Evolutionary conservation across 306 rosid genomes (phyloP).

Genomic region (Lagenaria siceraria): DNA sequence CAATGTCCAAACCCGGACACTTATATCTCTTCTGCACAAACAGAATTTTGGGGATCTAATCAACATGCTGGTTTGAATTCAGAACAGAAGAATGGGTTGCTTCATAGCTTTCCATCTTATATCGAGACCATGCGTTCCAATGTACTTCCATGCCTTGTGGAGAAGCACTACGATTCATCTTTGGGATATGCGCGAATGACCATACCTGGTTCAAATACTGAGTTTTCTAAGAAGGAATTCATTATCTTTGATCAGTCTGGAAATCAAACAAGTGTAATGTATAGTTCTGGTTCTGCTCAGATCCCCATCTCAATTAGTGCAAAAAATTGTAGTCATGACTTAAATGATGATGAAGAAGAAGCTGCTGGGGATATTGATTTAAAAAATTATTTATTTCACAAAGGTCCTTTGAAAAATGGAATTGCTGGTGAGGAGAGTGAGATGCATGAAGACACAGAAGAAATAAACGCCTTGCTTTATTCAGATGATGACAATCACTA

Average conservation of each 20-base stretch:
- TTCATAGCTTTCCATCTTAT: conserved; percentile 15
- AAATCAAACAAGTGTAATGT: conserved; percentile 48
- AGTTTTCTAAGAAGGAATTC: conserved; percentile 39
- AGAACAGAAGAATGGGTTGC: conserved; percentile 23
- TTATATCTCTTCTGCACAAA: conserved; percentile 21
- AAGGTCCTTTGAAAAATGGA: conserved; percentile 17
- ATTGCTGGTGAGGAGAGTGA: conserved; percentile 40
- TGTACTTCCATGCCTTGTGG: conserved; percentile 20
- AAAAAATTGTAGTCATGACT: conserved; percentile 17
- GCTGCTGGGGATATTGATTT: conserved; percentile 10
- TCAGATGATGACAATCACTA: conserved; percentile 50
- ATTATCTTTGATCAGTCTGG: conserved; percentile 58
- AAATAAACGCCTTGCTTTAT: conserved; percentile 84
- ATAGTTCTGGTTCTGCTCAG: conserved; percentile 31
- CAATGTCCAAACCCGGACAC: conserved; percentile 16
- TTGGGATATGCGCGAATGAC: conserved; percentile 10
- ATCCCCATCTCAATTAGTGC: conserved; percentile 15
- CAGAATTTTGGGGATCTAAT: conserved; percentile 24
- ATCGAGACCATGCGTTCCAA: conserved; percentile 15
- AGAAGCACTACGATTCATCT: background rate
- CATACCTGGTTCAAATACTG: conserved; percentile 26
- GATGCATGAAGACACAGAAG: conserved; percentile 91
- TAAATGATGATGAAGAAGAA: conserved; percentile 12
- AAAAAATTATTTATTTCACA: conserved; percentile 1
- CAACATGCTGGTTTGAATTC: conserved; percentile 21